Evolutionary conservation across 192 early-diverging fungal genomes (phyloP), one percentile per base, ranked within the genome.

Genomic region (Phlyctochytrium arcticum): DNA sequence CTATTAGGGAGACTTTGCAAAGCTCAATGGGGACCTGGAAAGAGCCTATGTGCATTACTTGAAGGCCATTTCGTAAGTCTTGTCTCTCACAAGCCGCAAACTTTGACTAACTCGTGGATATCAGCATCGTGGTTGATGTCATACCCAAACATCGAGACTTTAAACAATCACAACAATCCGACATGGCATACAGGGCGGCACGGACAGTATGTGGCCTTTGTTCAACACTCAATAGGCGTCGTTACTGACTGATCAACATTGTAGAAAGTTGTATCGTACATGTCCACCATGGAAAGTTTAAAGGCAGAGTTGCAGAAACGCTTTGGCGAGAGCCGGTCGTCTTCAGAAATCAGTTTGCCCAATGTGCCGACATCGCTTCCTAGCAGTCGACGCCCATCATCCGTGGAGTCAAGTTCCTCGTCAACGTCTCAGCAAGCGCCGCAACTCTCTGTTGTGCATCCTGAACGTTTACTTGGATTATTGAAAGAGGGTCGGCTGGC

Each of bases 101-200:
- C 6, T 17, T 27, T 54, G 30, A 53, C 5, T 21, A 17, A 5
- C 50, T 15, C 30, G n/a, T 30, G 4, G 19, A 30, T 27, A 19
- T 57, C 63, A 76, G 75, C 53, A 75, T 80, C 26, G 50, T 71
- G 1, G 21, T 73, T 47, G 71, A 75, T 15, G 48, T 76, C 1
- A 57, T 80, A 39, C 74, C 74, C 9, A 50, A 57, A 33, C 65
- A 68, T 39, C 27, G 37, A 50, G 62, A 70, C 10, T 80, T 49
- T 54, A 60, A 59, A 42, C n/a, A 50, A 29, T 46, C 50, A 12
- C 69, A 76, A 10, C 6, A 34, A 8, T 50, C 31, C 19, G 71
- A 72, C 46, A 12, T 24, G 36, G 54, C 42, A n/a, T 27, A 57
- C 6, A 27, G 39, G 31, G 7, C 32, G 54, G 32, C 19, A 36